Evolutionary conservation across 805 yeast species (phyloP).

Genomic region (Suhomyces sp.): DNA sequence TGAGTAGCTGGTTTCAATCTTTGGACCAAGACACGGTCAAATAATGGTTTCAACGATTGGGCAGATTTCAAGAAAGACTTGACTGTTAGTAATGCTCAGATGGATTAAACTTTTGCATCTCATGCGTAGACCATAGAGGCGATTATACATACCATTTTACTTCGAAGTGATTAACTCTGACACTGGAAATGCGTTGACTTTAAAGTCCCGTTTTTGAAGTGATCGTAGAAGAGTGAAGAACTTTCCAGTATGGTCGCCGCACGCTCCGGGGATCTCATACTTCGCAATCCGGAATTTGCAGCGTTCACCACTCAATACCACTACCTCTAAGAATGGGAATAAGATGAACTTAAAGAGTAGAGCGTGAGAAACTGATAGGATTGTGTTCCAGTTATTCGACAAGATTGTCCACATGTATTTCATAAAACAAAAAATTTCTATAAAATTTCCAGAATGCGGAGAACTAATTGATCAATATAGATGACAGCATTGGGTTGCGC

Average conservation of each 20-base stretch:
- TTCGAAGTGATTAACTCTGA: not conserved
- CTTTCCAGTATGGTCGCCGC: slow-evolving; percentile 1
- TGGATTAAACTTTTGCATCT: not conserved
- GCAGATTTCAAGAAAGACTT: slow-evolving; percentile 71
- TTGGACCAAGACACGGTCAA: slow-evolving; percentile 95
- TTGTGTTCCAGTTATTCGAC: not conserved
- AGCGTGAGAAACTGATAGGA: not conserved
- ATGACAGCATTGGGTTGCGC: not conserved
- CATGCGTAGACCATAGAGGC: not conserved
- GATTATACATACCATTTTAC: slow-evolving; percentile 1
- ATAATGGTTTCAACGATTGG: slow-evolving; percentile 83
- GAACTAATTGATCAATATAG: not conserved
- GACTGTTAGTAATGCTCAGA: slow-evolving; percentile 20
- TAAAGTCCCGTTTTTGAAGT: not conserved
- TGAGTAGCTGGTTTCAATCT: slow-evolving; percentile 86
- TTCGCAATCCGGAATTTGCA: not conserved
- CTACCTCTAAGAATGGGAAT: not conserved
- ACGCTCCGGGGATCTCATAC: not conserved
- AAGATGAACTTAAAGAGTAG: not conserved
- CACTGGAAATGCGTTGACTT: not conserved
- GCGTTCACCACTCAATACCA: not conserved
- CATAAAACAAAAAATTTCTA: not conserved
- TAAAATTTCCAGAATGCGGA: not conserved
- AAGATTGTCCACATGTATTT: not conserved
- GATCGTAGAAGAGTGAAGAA: slow-evolving; percentile 3